Base-by-base conservation (phyloP, 1,284 basidiomycete genomes). In the Anthracocystis panici-leucophaei region DNA sequence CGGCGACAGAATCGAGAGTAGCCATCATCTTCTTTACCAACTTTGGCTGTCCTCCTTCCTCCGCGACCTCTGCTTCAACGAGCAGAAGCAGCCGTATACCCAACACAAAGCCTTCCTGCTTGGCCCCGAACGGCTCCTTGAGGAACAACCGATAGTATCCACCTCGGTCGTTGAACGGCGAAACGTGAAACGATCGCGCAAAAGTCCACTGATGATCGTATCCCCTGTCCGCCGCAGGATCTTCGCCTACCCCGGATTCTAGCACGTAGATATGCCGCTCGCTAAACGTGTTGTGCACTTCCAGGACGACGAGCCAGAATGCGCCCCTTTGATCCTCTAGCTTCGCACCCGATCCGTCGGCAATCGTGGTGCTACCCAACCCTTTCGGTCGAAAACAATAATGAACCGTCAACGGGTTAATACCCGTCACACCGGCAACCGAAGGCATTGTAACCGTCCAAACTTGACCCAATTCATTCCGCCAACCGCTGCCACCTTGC, bases 221-320 rank as follows among this genome's bases (percentile, higher is more conserved):
- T 2, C 67, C 61, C 11, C 38, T 41, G 33, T 23, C 29, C n/a
- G 38, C n/a, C 11, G n/a, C 12, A 16, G 23, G 49, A 20, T 91
- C 89, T 45, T 87, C 84, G 27, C 84, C 58, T 79, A 9, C 88
- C 89, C 0, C n/a, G n/a, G 88, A 75, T 65, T 89, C 85, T 0
- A 84, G 73, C 2, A 85, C 64, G 68, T 86, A 92, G 85, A 90
- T 88, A 84, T 91, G 92, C 55, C 89, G 88, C 85, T 93, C 92
- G 4, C 89, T 89, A 82, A 93, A 93, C 0, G 91, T 92, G 80
- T 92, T 93, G 80, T 92, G 91, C 14, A 93, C 90, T 89, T 93
- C 92, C 4, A 93, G 85, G 0, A 92, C 87, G 9, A 89, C 86
- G 20, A 89, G 80, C 85, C 88, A 88, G 27, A 82, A 73, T 1